A percentile compares a stretch with the other conserved stretches of the same genome.
These are phyloP conservation scores for Jatropha curcas DNA, from an alignment of 345 rosid species.

Conservation along the genomic window DNA sequence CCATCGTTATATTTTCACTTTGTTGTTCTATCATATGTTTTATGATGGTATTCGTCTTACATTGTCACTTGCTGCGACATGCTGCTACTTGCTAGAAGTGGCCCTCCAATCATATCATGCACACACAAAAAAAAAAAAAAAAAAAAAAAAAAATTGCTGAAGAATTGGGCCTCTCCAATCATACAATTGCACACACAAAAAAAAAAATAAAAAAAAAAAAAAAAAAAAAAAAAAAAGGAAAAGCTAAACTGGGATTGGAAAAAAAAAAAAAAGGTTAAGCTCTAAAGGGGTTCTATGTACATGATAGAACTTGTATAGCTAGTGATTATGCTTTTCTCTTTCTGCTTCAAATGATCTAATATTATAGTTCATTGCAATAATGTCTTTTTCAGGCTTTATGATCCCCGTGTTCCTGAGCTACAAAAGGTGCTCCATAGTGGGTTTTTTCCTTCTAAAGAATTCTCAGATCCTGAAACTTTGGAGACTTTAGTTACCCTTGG, in stretches of 20 bases:
- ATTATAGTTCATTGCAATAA: slow-evolving; percentile 14
- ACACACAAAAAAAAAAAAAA: too few species aligned
- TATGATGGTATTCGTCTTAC: neutral
- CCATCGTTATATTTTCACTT: neutral
- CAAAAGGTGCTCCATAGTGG: slow-evolving; percentile 62
- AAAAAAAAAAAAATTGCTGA: too few species aligned
- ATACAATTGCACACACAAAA: too few species aligned
- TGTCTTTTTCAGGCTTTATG: slow-evolving; percentile 77
- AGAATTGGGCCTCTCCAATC: too few species aligned
- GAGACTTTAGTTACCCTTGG: slow-evolving; percentile 75
- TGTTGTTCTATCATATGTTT: slow-evolving; percentile 4
- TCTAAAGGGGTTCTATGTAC: too few species aligned
- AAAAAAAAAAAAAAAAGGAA: too few species aligned
- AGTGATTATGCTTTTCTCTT: neutral
- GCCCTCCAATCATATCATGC: neutral
- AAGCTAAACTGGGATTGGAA: too few species aligned
- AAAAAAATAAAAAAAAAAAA: too few species aligned
- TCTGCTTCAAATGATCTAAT: neutral
- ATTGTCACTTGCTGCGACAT: neutral
- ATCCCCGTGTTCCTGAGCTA: slow-evolving; percentile 79
- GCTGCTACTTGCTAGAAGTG: neutral
- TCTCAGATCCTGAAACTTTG: slow-evolving; percentile 67
- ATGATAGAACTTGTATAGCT: neutral
- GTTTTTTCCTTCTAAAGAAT: slow-evolving; percentile 77
- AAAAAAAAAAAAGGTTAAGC: too few species aligned